Evolutionary conservation across 148 eudicot genomes (phyloP).

Genomic region (Vaccinium darrowii): DNA sequence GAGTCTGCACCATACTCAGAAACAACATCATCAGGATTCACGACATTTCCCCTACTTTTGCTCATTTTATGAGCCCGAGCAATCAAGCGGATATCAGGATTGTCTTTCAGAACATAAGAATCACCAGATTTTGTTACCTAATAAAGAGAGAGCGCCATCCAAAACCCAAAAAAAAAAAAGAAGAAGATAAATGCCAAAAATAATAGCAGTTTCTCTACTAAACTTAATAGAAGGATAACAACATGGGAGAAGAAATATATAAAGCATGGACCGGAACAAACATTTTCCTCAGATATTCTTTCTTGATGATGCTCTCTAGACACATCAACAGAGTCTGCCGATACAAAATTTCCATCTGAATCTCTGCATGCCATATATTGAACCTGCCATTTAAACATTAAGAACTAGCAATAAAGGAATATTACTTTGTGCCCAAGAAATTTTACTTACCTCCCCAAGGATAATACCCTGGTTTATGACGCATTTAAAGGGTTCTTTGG

Average conservation of each 20-base stretch:
- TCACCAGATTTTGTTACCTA: conserved; percentile 89
- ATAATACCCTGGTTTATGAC: conserved; percentile 99
- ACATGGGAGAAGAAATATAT: conserved; percentile 1
- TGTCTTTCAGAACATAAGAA: conserved; percentile 80
- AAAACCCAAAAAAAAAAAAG: not conserved
- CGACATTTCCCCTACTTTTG: conserved; percentile 95
- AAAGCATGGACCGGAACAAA: conserved; percentile 23
- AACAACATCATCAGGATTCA: conserved; percentile 96
- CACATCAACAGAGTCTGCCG: conserved; percentile 60
- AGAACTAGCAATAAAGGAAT: conserved; percentile 17
- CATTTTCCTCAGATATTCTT: conserved; percentile 69
- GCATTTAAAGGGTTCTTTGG: conserved; percentile 97
- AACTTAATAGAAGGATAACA: conserved; percentile 4
- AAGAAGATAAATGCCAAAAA: not conserved
- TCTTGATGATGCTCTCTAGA: conserved; percentile 55
- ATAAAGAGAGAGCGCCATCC: not conserved
- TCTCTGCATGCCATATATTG: conserved; percentile 76
- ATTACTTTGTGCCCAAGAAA: conserved; percentile 12
- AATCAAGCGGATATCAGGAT: conserved; percentile 62
- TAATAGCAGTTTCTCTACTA: not conserved
- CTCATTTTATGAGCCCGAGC: conserved; percentile 97
- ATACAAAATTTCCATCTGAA: conserved; percentile 63
- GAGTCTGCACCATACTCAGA: conserved; percentile 94
- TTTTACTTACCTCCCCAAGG: conserved; percentile 81
- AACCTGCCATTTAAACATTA: conserved; percentile 57